Conservation (phyloP, 768 basidiomycete species). For the Lactifluus subvellereus region DNA sequence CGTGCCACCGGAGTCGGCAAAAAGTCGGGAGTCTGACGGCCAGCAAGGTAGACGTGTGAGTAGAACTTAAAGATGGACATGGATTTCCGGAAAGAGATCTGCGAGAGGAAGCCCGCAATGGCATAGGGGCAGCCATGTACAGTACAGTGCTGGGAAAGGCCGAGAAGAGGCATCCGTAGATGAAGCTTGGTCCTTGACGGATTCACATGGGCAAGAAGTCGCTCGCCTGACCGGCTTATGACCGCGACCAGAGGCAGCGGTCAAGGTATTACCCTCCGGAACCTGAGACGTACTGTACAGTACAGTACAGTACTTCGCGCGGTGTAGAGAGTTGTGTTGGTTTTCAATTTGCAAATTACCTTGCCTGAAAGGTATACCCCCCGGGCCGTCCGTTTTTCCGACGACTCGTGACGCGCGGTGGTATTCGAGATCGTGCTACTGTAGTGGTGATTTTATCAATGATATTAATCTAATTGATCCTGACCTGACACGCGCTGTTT, state of each 20-base stretch:
- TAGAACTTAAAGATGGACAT: neutral
- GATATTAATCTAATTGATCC: too few species aligned
- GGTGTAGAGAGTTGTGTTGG: too few species aligned
- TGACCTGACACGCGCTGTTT: too few species aligned
- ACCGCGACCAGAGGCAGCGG: neutral
- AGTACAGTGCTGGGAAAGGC: neutral
- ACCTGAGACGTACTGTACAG: neutral
- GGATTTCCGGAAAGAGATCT: neutral
- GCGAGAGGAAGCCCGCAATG: neutral
- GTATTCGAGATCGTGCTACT: too few species aligned
- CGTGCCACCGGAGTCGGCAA: neutral
- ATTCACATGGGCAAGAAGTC: neutral
- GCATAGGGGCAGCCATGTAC: neutral
- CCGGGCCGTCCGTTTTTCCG: too few species aligned
- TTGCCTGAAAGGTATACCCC: too few species aligned
- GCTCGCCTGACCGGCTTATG: neutral
- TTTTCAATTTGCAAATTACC: too few species aligned
- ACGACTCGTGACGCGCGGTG: too few species aligned
- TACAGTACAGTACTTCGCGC: neutral
- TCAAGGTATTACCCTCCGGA: neutral
- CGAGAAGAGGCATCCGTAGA: neutral
- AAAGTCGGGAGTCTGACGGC: neutral
- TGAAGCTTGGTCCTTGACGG: conserved; percentile 5
- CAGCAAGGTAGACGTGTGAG: neutral
- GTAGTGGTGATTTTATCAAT: too few species aligned